These are phyloP conservation scores for Suillus subluteus DNA, from an alignment of 768 basidiomycete genomes.

Conservation along the genomic window DNA sequence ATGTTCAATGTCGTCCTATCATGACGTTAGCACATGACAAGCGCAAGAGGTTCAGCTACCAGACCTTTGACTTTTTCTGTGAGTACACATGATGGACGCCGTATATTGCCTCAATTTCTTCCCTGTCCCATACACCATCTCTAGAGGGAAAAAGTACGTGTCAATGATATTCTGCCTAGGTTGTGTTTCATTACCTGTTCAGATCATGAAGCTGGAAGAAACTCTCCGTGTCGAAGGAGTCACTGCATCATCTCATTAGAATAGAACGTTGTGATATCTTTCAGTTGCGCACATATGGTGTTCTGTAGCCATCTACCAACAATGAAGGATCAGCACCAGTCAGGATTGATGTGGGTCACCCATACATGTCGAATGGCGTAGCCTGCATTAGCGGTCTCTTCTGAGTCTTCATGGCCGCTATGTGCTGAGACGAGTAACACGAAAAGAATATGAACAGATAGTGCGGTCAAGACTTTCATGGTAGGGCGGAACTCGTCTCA, in stretches of 20 bases:
- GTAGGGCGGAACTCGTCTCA: constrained; percentile 15
- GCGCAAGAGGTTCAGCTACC: background rate
- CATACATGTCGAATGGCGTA: constrained; percentile 93
- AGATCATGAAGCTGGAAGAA: constrained; percentile 98
- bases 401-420: constrained; percentile 58
- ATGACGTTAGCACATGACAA: constrained; percentile 4
- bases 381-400: constrained; percentile 54
- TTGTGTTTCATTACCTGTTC: constrained; percentile 56
- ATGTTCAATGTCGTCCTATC: constrained; percentile 74
- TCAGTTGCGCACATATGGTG: constrained; percentile 71
- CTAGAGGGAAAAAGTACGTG: constrained; percentile 37
- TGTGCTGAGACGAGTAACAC: constrained; percentile 49
- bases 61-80: constrained; percentile 76
- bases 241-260: constrained; percentile 45
- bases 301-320: constrained; percentile 78
- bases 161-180: background rate
- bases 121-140: constrained; percentile 80
- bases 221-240: constrained; percentile 80
- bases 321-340: constrained; percentile 21
- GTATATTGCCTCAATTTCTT: constrained; percentile 95
- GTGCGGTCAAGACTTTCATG: constrained; percentile 54
- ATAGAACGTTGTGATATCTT: background rate
- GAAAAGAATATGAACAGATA: constrained; percentile 44
- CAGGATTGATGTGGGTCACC: constrained; percentile 23
- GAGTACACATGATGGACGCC: constrained; percentile 93